Evolutionary conservation across 2,329 filamentous ascomycete species (phyloP).

Genomic region (Penicillium capsulatum): DNA sequence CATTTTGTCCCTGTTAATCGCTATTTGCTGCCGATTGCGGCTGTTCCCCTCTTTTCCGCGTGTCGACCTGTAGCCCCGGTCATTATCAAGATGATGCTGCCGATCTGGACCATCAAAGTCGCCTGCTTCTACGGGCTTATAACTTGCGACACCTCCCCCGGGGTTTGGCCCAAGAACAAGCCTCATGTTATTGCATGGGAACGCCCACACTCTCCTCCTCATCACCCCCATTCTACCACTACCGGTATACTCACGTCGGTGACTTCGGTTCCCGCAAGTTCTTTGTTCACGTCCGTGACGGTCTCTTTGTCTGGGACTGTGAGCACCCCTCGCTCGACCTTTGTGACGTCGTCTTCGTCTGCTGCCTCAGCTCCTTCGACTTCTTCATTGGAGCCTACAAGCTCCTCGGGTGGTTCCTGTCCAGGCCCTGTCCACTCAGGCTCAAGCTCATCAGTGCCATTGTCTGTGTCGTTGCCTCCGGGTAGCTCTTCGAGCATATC

Average conservation of each 20-base stretch:
- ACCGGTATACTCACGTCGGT: background rate
- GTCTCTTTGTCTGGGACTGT: background rate
- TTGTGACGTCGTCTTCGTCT: conserved; percentile 7
- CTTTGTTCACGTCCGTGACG: conserved; percentile 10
- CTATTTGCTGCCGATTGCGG: background rate
- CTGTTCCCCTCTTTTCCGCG: conserved; percentile 2
- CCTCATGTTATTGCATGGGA: conserved; percentile 21
- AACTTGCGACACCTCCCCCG: conserved; percentile 30
- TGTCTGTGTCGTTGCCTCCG: too few relatives aligned
- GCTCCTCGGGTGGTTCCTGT: too few relatives aligned
- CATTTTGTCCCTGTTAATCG: too few relatives aligned
- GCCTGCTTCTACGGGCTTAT: conserved; percentile 31
- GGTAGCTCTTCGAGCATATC: too few relatives aligned
- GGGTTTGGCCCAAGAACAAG: conserved; percentile 23
- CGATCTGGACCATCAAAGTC: conserved; percentile 20
- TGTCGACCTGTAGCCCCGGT: conserved; percentile 8
- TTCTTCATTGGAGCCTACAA: too few relatives aligned
- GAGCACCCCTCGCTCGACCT: conserved; percentile 10
- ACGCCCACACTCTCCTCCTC: background rate
- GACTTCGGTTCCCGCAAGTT: background rate
- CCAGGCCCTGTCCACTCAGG: too few relatives aligned
- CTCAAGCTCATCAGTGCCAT: too few relatives aligned
- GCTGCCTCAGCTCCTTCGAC: too few relatives aligned
- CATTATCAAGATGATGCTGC: conserved; percentile 22
- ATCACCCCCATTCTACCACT: conserved; percentile 4